These are phyloP conservation scores for Daldinia sp. DNA, from an alignment of 2,329 filamentous ascomycete species.

Conservation along the genomic window DNA sequence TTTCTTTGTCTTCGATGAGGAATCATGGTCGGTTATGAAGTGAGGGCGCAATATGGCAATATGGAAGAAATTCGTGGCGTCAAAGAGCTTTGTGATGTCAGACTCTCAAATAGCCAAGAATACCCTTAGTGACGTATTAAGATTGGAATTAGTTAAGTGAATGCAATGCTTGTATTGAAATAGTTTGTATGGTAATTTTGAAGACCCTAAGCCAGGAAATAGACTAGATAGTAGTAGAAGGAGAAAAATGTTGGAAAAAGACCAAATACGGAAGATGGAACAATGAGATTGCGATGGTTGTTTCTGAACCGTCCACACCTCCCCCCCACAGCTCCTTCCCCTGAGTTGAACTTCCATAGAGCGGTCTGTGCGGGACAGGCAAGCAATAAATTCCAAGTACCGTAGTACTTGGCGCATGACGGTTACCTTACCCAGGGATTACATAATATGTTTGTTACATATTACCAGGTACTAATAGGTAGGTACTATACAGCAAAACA, in stretches of 20 bases:
- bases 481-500: no score
- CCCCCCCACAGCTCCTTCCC: slow-evolving; percentile 29
- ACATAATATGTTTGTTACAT: no score
- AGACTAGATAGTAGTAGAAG: slow-evolving; percentile 4
- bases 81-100: slow-evolving; percentile 36
- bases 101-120: slow-evolving; percentile 27
- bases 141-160: slow-evolving; percentile 6
- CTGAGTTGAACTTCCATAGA: slow-evolving; percentile 15
- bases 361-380: neutral
- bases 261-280: slow-evolving; percentile 33
- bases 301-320: slow-evolving; percentile 29
- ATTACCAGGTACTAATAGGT: no score
- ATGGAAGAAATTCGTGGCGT: slow-evolving; percentile 14
- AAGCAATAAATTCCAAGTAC: slow-evolving; percentile 12
- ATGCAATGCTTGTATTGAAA: slow-evolving; percentile 23
- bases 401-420: slow-evolving; percentile 14
- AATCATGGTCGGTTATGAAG: slow-evolving; percentile 37
- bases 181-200: slow-evolving; percentile 13
- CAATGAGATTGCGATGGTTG: slow-evolving; percentile 38
- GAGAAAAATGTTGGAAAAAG: slow-evolving; percentile 26
- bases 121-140: slow-evolving; percentile 16
- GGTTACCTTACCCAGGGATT: slow-evolving; percentile 28
- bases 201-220: slow-evolving; percentile 7
- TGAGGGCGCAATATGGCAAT: slow-evolving; percentile 10
- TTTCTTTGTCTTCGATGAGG: slow-evolving; percentile 21